Base-by-base conservation (phyloP, 257 asterid species). In the Salvia rosmarinus region DNA sequence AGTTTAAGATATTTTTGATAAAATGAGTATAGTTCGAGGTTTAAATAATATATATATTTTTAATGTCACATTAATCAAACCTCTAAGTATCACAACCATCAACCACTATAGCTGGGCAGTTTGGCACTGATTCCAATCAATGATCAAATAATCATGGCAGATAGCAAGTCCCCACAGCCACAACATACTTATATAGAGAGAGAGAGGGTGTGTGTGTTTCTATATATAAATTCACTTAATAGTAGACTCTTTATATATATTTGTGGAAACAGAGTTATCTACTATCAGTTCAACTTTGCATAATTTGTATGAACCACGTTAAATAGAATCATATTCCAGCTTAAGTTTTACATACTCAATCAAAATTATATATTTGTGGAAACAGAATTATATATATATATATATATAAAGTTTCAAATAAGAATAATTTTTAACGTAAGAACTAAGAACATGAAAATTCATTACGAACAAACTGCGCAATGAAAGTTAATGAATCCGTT, bases 261-360 rank as follows among this genome's bases (percentile, higher is more conserved):
- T 11, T 10, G 5, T 11, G 39, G 1, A 55, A 23, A 23, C 2
- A 55, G 16, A 28, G 63, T 1, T 10, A 14, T 46, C 30, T 34
- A 70, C 30, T 34, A 70, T 82, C 81, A 71, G 66, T 75, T 78
- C 81, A 76, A 64, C 67, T 82, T 78, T 5, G 85, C 81, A 81
- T 64, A 70, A 75, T 75, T 77, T 43, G 70, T 80, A 66, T 50
- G 79, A 72, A 67, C 86, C 85, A 83, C 68, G 43, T 44, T 79
- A 83, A 49, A 75, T 20, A 62, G 88, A 77, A 85, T 83, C 88
- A 39, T 19, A 81, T 83, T 81, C 85, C 68, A 75, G 43, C 75
- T 68, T 65, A 75, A 43, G 49, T 62, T 77, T 77, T 19, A 34
- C 72, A 68, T 64, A 28, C 68, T 54, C 64, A 50, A 37, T 49